Percentiles rank a stretch among this genome's conserved stretches.
Conservation (phyloP, 306 rosid genomes). For the Fragaria ananassa region DNA sequence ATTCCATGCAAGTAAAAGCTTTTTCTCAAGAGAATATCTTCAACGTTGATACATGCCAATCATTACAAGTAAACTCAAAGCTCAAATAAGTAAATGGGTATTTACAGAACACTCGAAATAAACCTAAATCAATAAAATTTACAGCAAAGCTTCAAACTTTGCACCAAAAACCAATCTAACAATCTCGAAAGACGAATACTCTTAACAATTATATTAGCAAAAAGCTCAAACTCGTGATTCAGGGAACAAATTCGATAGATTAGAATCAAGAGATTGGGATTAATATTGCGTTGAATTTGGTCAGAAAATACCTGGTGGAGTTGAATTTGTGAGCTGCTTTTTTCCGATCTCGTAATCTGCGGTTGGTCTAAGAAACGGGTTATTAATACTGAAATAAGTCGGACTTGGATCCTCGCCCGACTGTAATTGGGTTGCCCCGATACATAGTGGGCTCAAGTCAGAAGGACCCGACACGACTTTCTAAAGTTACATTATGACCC, state of each 20-base stretch:
- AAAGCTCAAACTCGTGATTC: not conserved
- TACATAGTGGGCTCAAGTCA: not conserved
- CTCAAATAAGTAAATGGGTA: not conserved
- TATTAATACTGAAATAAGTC: not conserved
- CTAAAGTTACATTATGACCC: too few relatives aligned
- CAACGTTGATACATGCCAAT: not conserved
- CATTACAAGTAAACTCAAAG: not conserved
- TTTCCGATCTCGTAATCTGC: not conserved
- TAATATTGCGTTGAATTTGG: not conserved
- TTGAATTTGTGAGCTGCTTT: not conserved
- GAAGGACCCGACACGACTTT: too few relatives aligned
- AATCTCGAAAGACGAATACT: not conserved
- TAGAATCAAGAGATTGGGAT: not conserved
- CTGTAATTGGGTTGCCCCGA: not conserved
- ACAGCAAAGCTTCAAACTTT: not conserved
- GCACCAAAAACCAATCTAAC: not conserved
- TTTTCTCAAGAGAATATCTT: not conserved
- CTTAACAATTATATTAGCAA: not conserved
- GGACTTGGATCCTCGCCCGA: constrained; percentile 7
- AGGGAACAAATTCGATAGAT: not conserved
- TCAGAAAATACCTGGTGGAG: constrained; percentile 5
- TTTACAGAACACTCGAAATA: not conserved
- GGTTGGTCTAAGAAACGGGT: not conserved
- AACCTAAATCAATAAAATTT: not conserved
- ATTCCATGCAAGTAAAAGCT: not conserved